Percentiles rank a stretch among this genome's conserved stretches.
Evolutionary conservation across 2,329 filamentous ascomycete genomes (phyloP).

Genomic region (Pseudocercospora fuligena): DNA sequence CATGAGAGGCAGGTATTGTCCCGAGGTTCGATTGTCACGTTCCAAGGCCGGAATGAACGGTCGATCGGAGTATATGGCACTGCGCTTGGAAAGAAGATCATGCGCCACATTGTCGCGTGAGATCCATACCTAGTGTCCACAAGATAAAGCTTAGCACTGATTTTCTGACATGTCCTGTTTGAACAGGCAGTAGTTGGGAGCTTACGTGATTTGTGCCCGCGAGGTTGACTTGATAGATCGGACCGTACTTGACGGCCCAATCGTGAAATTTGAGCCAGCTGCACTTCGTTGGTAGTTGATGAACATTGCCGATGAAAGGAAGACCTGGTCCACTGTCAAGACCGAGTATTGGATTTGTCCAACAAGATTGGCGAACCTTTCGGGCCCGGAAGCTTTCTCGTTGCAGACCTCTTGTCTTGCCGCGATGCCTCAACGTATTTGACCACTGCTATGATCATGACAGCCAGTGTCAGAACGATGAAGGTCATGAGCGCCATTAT

Average conservation of each 20-base stretch:
- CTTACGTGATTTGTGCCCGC: conserved; percentile 38
- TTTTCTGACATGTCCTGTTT: neutral
- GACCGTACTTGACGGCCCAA: conserved; percentile 25
- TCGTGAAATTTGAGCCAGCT: conserved; percentile 21
- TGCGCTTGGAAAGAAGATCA: conserved; percentile 51
- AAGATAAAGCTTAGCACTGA: neutral
- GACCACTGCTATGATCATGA: conserved; percentile 35
- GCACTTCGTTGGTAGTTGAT: conserved; percentile 18
- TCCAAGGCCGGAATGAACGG: conserved; percentile 52
- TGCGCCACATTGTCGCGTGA: conserved; percentile 49
- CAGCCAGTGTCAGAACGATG: conserved; percentile 33
- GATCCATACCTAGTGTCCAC: conserved; percentile 52
- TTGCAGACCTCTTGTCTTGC: conserved; percentile 11
- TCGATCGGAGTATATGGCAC: conserved; percentile 53
- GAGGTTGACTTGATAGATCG: conserved; percentile 52
- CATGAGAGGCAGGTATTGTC: conserved; percentile 52
- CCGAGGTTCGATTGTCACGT: conserved; percentile 50
- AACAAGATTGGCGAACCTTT: conserved; percentile 25
- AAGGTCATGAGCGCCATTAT: conserved; percentile 30
- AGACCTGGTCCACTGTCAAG: conserved; percentile 40
- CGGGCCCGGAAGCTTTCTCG: conserved; percentile 32
- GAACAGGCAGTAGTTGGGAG: neutral
- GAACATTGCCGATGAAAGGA: conserved; percentile 33
- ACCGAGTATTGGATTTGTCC: neutral
- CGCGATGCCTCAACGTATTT: conserved; percentile 18